Conservation (phyloP, 2,329 filamentous ascomycete genomes). For the Zymoseptoria brevis region DNA sequence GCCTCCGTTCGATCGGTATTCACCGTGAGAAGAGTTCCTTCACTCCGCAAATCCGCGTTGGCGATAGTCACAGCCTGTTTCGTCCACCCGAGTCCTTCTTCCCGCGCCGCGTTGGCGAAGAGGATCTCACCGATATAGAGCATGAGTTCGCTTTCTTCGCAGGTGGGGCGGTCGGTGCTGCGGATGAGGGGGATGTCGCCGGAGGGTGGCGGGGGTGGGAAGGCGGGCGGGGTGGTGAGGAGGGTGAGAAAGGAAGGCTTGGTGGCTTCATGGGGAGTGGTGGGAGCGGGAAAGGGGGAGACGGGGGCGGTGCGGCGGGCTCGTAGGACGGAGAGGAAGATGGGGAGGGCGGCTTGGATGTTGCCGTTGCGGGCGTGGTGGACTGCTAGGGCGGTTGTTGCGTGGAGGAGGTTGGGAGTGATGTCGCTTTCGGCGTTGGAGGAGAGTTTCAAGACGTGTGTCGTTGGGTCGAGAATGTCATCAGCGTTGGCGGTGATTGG, state of each 20-base stretch:
- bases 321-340: constrained; percentile 76
- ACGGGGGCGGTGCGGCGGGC: constrained; percentile 57
- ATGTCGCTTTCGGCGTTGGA: constrained; percentile 48
- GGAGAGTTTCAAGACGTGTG: constrained; percentile 46
- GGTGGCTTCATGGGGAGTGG: constrained; percentile 21
- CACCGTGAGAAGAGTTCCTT: not conserved
- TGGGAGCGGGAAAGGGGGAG: constrained; percentile 27
- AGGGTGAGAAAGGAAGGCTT: not conserved
- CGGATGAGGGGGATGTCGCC: constrained; percentile 62
- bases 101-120: constrained; percentile 48
- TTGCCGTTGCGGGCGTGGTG: constrained; percentile 66
- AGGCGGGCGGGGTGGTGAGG: constrained; percentile 39
- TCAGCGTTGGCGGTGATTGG: constrained; percentile 21
- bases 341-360: constrained; percentile 63
- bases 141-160: constrained; percentile 79
- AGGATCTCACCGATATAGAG: constrained; percentile 92
- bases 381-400: constrained; percentile 69
- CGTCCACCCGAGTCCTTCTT: constrained; percentile 77
- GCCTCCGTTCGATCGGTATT: constrained; percentile 1
- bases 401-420: constrained; percentile 60
- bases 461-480: constrained; percentile 52
- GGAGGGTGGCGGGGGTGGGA: constrained; percentile 62
- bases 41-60: constrained; percentile 43
- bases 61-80: constrained; percentile 76
- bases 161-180: constrained; percentile 48